Evolutionary conservation across 805 yeast genomes (phyloP).

Genomic region (Ogataea methanolica): DNA sequence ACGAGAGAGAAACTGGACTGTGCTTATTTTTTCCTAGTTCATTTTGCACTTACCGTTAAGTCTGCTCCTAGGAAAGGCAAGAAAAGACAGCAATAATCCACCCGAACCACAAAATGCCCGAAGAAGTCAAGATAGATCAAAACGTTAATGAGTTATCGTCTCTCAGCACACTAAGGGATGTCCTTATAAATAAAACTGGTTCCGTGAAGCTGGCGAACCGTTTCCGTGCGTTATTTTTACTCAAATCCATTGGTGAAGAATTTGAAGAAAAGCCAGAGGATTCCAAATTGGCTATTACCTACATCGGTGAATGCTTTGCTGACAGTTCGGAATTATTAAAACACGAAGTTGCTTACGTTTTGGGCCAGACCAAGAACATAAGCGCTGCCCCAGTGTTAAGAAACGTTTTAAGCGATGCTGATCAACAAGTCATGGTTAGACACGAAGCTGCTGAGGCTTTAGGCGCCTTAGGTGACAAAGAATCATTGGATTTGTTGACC

Average conservation of each 20-base stretch:
- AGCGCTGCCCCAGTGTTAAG: constrained; percentile 73
- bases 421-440: constrained; percentile 93
- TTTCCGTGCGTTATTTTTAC: constrained; percentile 89
- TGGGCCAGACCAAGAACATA: constrained; percentile 90
- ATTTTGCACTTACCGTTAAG: no score
- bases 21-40: no score
- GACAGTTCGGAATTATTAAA: constrained; percentile 86
- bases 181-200: constrained; percentile 62
- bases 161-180: constrained; percentile 68
- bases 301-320: constrained; percentile 78
- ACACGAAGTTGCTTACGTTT: constrained; percentile 96
- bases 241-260: constrained; percentile 82
- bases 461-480: constrained; percentile 87
- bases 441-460: constrained; percentile 99
- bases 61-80: not conserved
- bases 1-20: no score
- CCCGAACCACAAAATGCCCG: constrained; percentile 7
- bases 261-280: constrained; percentile 43
- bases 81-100: not conserved
- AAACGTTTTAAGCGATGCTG: constrained; percentile 56
- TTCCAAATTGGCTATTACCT: constrained; percentile 68
- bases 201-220: constrained; percentile 74
- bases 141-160: constrained; percentile 27
- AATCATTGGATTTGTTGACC: constrained; percentile 61
- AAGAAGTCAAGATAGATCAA: constrained; percentile 6